A percentile compares a stretch with the other conserved stretches of the same genome.
phyloP scores from a whole-genome alignment of 1,139 yeast genomes.

The Sugiyamaella japonica region DNA sequence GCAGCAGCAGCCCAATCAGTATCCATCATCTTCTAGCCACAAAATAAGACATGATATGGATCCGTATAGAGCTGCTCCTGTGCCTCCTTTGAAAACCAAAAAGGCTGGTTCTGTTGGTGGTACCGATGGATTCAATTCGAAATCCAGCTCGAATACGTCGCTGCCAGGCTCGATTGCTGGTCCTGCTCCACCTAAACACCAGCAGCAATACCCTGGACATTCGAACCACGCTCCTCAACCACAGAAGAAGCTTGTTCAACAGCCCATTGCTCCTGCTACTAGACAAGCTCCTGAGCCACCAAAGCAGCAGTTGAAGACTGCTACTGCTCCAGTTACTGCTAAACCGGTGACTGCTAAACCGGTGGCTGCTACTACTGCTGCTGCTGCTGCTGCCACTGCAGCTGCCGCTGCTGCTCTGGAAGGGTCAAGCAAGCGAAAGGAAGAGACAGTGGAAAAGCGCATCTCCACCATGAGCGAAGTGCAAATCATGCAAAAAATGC shows the following conservation, averaged over 20 bases:
- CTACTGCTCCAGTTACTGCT: neutral
- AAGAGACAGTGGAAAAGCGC: conserved; percentile 53
- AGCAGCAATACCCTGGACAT: no score
- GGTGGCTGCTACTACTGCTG: conserved; percentile 7
- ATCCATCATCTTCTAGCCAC: neutral
- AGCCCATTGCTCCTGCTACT: conserved; percentile 18
- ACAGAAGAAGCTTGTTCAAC: neutral
- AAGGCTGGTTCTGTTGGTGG: conserved; percentile 8
- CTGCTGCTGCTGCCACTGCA: conserved; percentile 34
- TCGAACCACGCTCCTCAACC: neutral
- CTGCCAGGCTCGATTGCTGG: conserved; percentile 1
- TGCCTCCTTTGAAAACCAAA: conserved; percentile 26
- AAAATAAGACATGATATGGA: conserved; percentile 7
- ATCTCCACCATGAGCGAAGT: conserved; percentile 77
- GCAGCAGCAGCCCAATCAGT: conserved; percentile 9
- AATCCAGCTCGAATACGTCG: neutral
- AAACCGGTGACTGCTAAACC: neutral
- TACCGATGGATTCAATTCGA: no score
- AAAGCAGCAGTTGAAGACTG: conserved; percentile 2
- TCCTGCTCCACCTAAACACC: conserved; percentile 12
- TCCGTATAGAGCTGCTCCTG: conserved; percentile 17
- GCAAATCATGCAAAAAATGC: conserved; percentile 80
- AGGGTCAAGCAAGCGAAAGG: conserved; percentile 24
- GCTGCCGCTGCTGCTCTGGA: conserved; percentile 37
- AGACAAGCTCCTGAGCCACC: conserved; percentile 14